A percentile compares a stretch with the other conserved stretches of the same genome.
Evolutionary conservation across 768 basidiomycete species (phyloP).

Genomic region (Obba rivulosa): DNA sequence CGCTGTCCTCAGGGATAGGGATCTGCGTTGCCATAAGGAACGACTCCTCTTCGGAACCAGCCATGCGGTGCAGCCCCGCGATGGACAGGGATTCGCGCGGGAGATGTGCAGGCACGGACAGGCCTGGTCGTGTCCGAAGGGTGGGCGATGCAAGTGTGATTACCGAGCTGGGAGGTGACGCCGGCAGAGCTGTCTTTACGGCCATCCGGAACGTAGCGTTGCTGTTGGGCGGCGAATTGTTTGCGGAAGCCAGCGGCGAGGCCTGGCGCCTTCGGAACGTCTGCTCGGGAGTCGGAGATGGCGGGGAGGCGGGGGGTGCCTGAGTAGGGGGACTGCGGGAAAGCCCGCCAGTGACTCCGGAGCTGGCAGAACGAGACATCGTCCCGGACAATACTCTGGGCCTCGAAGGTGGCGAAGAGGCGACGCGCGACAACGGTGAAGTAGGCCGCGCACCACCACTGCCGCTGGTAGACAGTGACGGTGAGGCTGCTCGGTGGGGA

Average conservation of each 20-base stretch:
- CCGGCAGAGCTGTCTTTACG: conserved; percentile 28
- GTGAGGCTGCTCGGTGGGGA: conserved; percentile 31
- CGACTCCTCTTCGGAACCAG: conserved; percentile 48
- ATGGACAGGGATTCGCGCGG: conserved; percentile 41
- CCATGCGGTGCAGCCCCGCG: conserved; percentile 25
- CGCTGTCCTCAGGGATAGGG: conserved; percentile 70
- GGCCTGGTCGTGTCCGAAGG: conserved; percentile 2
- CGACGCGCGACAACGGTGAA: conserved; percentile 14
- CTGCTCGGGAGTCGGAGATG: conserved; percentile 20
- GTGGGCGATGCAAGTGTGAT: conserved; percentile 13
- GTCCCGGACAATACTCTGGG: conserved; percentile 16
- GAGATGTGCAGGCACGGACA: conserved; percentile 22
- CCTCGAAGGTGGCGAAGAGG: conserved; percentile 10
- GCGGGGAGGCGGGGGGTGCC: conserved; percentile 16
- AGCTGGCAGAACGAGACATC: conserved; percentile 18
- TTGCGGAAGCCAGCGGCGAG: conserved; percentile 15
- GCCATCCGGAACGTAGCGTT: conserved; percentile 25
- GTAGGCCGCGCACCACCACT: conserved; percentile 18
- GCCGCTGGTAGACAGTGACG: conserved; percentile 28
- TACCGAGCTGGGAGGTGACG: conserved; percentile 22
- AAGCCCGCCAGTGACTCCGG: conserved; percentile 5
- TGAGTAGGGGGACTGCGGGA: conserved; percentile 9
- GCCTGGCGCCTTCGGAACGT: conserved; percentile 19
- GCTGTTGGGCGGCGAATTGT: conserved; percentile 19
- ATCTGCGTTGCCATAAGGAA: conserved; percentile 66